Evolutionary conservation across 805 yeast genomes (phyloP).

Genomic region (Osmozyma mogii): DNA sequence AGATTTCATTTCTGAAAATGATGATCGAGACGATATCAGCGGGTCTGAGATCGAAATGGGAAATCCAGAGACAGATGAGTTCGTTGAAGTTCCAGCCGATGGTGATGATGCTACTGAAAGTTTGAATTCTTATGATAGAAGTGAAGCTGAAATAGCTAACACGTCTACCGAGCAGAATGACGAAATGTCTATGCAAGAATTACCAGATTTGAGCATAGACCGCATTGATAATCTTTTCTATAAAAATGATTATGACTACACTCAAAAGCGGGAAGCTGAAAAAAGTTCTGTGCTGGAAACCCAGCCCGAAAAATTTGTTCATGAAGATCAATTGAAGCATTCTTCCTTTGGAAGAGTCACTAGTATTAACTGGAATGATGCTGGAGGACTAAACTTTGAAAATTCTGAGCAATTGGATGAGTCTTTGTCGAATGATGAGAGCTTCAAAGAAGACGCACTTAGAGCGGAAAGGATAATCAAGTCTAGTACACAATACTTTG

Average conservation of each 20-base stretch:
- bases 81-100: conserved; percentile 8
- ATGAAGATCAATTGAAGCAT: conserved; percentile 5
- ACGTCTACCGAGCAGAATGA: conserved; percentile 3
- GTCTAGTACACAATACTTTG: conserved; percentile 16
- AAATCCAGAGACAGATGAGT: conserved; percentile 4
- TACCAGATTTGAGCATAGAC: conserved; percentile 31
- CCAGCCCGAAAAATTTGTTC: conserved; percentile 2
- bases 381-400: conserved; percentile 22
- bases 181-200: conserved; percentile 26
- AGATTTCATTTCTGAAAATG: conserved; percentile 8
- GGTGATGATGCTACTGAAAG: conserved; percentile 2
- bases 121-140: conserved; percentile 3
- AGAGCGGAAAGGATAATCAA: conserved; percentile 4
- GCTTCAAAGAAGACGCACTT: conserved; percentile 3
- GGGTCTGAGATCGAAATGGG: conserved; percentile 3
- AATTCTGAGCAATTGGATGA: conserved; percentile 11
- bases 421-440: not conserved
- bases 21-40: conserved; percentile 6
- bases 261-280: not conserved
- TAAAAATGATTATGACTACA: conserved; percentile 10
- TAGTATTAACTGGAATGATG: conserved; percentile 38
- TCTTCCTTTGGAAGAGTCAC: conserved; percentile 18
- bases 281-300: conserved; percentile 2
- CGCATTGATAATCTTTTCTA: conserved; percentile 32
- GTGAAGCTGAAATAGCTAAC: too few species aligned